Evolutionary conservation across 371 early-diverging fungal genomes (phyloP), one percentile per base, ranked within the genome.

Genomic region (Rhizopus sp.): DNA sequence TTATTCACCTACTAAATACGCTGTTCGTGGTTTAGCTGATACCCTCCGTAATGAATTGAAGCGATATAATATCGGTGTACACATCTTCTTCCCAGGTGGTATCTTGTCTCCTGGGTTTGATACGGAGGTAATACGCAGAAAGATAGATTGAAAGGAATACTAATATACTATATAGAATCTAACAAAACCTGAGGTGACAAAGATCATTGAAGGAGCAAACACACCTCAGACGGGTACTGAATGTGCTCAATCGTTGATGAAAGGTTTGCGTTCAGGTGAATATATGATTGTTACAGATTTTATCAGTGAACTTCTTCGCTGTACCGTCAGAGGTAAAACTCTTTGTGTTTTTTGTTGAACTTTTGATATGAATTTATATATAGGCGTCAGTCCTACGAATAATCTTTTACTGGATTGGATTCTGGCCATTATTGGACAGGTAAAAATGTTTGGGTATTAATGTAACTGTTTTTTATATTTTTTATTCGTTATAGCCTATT

Each of bases 1-100:
- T n/a, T 97, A 97, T 68, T 59, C 89, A 3, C 93, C 95, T 8
- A 80, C 93, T 23, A 97, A 97, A 62, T 84, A 77, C 59, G 95
- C 95, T 38, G 62, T 96, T 10, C 84, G 89, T 57, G 93, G 90
- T 31, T 70, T 93, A 56, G 90, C 90, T 3, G 88, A 91, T 56
- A 69, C 80, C 0, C 72, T 93, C 15, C 81, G 92, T 4, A 80
- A 84, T 52, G 97, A 97, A 66, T 66, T 93, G 29, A 70, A 80
- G 41, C 71, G 80, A 47, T 83, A 88, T 50, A 79, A 69, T 1
- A 90, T 97, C 55, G 70, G 74, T 39, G 81, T 91, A 5, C 91
- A 92, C 53, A 85, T 93, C 54, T 94, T 89, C 59, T 90, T 87
- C 60, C 88, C 92, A 0, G 92, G 91, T 30, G 89, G 87, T 2